phyloP scores from a whole-genome alignment of 495 filamentous ascomycete genomes.

The Penicillium steckii region DNA sequence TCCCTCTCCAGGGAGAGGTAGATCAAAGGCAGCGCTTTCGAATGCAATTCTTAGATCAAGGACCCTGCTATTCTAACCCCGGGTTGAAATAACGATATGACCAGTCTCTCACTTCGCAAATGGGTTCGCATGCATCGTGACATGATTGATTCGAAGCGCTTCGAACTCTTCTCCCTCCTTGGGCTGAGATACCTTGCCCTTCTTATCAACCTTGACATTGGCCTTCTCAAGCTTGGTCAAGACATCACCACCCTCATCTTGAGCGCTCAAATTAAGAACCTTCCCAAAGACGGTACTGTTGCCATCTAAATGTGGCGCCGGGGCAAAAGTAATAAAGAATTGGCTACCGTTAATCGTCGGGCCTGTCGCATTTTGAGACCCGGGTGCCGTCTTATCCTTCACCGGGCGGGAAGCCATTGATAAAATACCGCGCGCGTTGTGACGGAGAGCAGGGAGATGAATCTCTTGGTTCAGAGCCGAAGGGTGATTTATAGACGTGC shows the following conservation, averaged over 20 bases:
- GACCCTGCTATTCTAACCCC: neutral
- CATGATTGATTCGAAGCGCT: conserved; percentile 62
- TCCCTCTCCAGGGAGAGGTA: too few species aligned
- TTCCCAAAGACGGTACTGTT: conserved; percentile 92
- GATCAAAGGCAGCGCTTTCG: neutral
- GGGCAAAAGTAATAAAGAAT: conserved; percentile 87
- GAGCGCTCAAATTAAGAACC: conserved; percentile 52
- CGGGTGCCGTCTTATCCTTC: conserved; percentile 54
- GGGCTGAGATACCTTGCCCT: conserved; percentile 65
- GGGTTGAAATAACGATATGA: too few species aligned
- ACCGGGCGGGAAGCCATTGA: conserved; percentile 85
- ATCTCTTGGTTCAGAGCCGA: conserved; percentile 89
- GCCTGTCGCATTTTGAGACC: conserved; percentile 47
- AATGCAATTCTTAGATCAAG: neutral
- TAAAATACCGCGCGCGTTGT: conserved; percentile 83
- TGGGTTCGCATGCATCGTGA: conserved; percentile 94
- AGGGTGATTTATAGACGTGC: conserved; percentile 79
- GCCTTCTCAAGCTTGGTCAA: conserved; percentile 67
- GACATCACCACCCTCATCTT: conserved; percentile 46
- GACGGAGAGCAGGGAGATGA: conserved; percentile 69
- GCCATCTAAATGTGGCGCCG: conserved; percentile 89
- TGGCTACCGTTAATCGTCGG: conserved; percentile 87
- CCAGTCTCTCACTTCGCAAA: conserved; percentile 60
- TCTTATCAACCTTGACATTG: conserved; percentile 85
- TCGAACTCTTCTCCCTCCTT: conserved; percentile 52